Conservation (phyloP, 352 stramenopile genomes). For the Pelagophyceae sp. region DNA sequence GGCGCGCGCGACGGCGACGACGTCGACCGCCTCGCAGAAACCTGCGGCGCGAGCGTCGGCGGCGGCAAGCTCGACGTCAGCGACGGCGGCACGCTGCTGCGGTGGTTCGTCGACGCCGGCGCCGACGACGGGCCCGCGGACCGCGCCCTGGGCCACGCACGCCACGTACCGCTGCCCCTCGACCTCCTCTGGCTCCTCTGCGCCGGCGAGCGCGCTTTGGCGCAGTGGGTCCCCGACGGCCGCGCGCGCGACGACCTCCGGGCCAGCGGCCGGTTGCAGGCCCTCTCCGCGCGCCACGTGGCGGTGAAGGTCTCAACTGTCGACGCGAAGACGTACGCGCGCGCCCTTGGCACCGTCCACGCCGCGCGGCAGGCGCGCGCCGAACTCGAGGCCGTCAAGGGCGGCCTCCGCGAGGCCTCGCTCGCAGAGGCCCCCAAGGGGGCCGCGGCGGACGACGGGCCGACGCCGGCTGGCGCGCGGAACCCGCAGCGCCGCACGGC, state of each 20-base stretch:
- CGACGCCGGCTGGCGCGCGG: too few species aligned
- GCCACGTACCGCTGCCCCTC: not conserved
- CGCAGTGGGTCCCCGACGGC: not conserved
- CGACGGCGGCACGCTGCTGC: not conserved
- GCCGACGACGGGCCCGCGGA: not conserved
- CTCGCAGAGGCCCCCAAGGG: not conserved
- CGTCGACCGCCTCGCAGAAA: not conserved
- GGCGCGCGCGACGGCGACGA: not conserved
- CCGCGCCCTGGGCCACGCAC: not conserved
- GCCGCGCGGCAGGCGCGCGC: not conserved
- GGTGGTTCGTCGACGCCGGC: not conserved
- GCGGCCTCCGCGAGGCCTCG: not conserved
- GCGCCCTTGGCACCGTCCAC: not conserved
- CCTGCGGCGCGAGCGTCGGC: too few species aligned
- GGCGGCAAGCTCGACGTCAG: slow-evolving; percentile 10
- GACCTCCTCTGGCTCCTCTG: not conserved
- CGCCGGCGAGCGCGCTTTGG: not conserved
- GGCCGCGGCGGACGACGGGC: too few species aligned
- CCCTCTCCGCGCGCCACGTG: not conserved
- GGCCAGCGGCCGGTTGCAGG: not conserved
- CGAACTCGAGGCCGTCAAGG: not conserved
- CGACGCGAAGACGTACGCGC: not conserved
- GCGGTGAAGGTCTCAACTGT: not conserved
- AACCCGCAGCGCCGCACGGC: too few species aligned
- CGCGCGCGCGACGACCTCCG: not conserved